Percentiles rank a stretch among this genome's conserved stretches.
Conservation (phyloP, 768 basidiomycete species). For the Favolaschia claudopus region DNA sequence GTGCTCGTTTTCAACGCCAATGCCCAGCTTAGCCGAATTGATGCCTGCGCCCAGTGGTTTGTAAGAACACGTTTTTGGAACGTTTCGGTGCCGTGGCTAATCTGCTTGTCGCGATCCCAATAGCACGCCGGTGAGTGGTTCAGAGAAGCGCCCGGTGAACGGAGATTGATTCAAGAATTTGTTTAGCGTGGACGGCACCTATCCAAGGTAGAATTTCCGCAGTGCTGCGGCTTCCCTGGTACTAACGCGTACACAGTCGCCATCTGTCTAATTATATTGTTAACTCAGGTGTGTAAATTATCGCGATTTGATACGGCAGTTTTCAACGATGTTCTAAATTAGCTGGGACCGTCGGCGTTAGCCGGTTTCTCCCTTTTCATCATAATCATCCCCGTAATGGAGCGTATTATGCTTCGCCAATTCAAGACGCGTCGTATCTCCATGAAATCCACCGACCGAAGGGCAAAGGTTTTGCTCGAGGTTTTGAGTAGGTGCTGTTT, state of each 20-base stretch:
- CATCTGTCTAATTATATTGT: constrained; percentile 66
- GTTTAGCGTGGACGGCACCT: constrained; percentile 69
- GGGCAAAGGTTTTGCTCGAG: constrained; percentile 72
- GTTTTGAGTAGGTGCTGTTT: constrained; percentile 52
- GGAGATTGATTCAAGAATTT: constrained; percentile 1
- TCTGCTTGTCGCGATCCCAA: background rate
- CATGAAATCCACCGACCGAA: constrained; percentile 68
- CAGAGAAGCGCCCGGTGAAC: background rate
- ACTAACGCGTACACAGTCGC: constrained; percentile 36
- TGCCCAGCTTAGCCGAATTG: constrained; percentile 59
- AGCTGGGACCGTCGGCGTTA: constrained; percentile 76
- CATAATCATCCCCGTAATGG: constrained; percentile 67
- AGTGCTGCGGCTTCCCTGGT: background rate
- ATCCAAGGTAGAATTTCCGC: constrained; percentile 49
- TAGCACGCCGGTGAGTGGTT: constrained; percentile 50
- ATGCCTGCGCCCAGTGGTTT: constrained; percentile 76
- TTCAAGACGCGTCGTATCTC: constrained; percentile 60
- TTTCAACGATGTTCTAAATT: background rate
- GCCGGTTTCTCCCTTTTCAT: constrained; percentile 75
- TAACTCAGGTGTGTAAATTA: constrained; percentile 54
- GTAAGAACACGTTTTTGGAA: constrained; percentile 46
- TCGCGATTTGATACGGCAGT: background rate
- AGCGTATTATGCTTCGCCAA: constrained; percentile 66
- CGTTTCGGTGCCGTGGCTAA: constrained; percentile 1
- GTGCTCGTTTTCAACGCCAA: background rate